These are phyloP conservation scores for Lactifluus volemus DNA, from an alignment of 768 basidiomycete genomes.

Conservation along the genomic window DNA sequence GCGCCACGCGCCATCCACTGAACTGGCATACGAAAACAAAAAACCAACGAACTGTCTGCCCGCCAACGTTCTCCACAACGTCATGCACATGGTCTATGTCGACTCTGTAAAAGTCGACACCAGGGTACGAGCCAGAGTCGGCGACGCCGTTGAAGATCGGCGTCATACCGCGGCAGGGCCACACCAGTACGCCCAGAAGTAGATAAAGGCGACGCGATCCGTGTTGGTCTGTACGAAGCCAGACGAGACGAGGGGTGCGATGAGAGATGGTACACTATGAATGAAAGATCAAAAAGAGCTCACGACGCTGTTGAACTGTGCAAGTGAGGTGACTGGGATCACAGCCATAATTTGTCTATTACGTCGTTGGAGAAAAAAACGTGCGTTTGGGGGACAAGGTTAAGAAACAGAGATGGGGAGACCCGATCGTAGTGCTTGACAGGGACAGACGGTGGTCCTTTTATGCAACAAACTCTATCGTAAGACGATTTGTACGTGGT, in stretches of 20 bases:
- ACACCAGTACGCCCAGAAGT: constrained; percentile 17
- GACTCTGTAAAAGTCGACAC: constrained; percentile 15
- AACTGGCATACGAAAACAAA: no score
- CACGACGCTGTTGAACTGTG: constrained; percentile 9
- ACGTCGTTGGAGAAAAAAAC: neutral
- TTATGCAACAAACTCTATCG: neutral
- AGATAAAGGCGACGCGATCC: constrained; percentile 6
- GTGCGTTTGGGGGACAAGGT: neutral
- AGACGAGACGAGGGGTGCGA: neutral
- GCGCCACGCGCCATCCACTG: neutral
- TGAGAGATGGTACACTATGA: neutral
- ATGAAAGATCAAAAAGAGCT: neutral
- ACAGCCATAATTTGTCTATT: constrained; percentile 8
- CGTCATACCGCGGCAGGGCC: constrained; percentile 14
- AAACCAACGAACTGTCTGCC: constrained; percentile 3
- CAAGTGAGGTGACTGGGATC: constrained; percentile 8
- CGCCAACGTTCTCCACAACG: constrained; percentile 3
- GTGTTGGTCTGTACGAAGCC: neutral
- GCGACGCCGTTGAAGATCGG: constrained; percentile 12
- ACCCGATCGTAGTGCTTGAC: neutral
- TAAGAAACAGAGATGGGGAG: neutral
- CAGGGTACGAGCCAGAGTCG: constrained; percentile 4
- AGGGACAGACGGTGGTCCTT: neutral
- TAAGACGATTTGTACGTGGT: neutral
- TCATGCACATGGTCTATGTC: constrained; percentile 13